Evolutionary conservation across 305 asterid genomes (phyloP).

Genomic region (Solanum hybrid): DNA sequence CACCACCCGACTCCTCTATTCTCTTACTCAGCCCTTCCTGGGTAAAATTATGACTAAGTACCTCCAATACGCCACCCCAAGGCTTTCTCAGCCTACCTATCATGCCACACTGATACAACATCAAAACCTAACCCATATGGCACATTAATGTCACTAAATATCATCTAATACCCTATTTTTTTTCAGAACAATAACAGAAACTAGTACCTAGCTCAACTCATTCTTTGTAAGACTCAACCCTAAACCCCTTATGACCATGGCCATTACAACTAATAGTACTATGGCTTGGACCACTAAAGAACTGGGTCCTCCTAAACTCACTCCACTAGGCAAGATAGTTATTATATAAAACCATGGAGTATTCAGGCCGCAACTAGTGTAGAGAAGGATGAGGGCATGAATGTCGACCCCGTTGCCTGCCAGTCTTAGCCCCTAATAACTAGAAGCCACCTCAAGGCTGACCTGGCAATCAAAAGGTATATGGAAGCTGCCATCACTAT

Average conservation of each 20-base stretch:
- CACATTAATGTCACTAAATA: too few relatives aligned
- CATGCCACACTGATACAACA: background rate
- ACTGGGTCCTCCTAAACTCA: background rate
- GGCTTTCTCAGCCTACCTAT: background rate
- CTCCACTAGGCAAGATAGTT: background rate
- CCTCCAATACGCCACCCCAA: background rate
- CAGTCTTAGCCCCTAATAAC: too few relatives aligned
- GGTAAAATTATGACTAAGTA: background rate
- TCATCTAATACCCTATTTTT: background rate
- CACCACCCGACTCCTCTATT: background rate
- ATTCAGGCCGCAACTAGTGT: too few relatives aligned
- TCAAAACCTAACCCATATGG: background rate
- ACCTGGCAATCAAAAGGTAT: too few relatives aligned
- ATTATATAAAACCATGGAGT: too few relatives aligned
- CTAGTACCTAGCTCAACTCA: background rate
- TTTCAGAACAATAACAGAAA: too few relatives aligned
- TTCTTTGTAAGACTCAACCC: too few relatives aligned
- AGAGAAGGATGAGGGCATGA: too few relatives aligned
- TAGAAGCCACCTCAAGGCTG: too few relatives aligned
- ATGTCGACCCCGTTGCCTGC: too few relatives aligned
- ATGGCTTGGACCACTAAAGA: background rate
- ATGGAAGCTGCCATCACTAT: too few relatives aligned
- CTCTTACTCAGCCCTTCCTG: background rate
- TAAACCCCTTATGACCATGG: background rate
- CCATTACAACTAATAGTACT: background rate